A percentile compares a stretch with the other conserved stretches of the same genome.
Evolutionary conservation across 352 stramenopile genomes (phyloP).

Genomic region (Phytopythium ostracodes): DNA sequence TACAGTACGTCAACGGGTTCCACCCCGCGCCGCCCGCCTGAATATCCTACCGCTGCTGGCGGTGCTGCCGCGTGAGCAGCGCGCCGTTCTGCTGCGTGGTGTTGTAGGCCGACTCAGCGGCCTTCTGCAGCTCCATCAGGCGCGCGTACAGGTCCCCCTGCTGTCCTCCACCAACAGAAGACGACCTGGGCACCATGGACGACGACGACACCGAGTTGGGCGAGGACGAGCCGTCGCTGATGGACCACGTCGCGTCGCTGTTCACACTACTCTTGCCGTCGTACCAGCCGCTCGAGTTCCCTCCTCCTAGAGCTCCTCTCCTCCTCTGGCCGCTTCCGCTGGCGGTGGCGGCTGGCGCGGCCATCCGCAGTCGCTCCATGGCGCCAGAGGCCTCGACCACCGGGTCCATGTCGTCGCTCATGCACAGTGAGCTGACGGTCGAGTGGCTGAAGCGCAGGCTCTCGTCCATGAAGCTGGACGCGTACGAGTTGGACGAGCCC

Average conservation of each 20-base stretch:
- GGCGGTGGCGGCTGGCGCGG: not conserved
- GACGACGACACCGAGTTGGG: conserved; percentile 3
- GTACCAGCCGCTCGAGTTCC: not conserved
- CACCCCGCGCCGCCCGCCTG: not conserved
- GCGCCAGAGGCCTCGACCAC: not conserved
- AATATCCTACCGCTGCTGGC: conserved; percentile 4
- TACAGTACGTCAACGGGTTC: not conserved
- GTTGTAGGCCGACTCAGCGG: conserved; percentile 45
- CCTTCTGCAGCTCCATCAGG: conserved; percentile 47
- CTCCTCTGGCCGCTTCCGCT: not conserved
- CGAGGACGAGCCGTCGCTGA: conserved; percentile 8
- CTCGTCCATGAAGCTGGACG: not conserved
- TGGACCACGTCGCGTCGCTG: conserved; percentile 4
- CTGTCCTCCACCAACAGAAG: not conserved
- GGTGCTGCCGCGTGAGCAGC: conserved; percentile 32
- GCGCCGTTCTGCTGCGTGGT: conserved; percentile 45
- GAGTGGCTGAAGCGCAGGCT: conserved; percentile 4
- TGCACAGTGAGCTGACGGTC: conserved; percentile 5
- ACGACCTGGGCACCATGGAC: not conserved
- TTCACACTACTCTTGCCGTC: not conserved
- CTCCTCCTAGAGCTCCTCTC: not conserved
- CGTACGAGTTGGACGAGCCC: not conserved
- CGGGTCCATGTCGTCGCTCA: conserved; percentile 4
- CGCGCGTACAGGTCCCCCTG: conserved; percentile 4
- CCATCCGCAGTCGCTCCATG: not conserved